Percentiles rank a stretch among this genome's conserved stretches.
phyloP scores from a whole-genome alignment of 257 asterid species.

The Misopates orontium region DNA sequence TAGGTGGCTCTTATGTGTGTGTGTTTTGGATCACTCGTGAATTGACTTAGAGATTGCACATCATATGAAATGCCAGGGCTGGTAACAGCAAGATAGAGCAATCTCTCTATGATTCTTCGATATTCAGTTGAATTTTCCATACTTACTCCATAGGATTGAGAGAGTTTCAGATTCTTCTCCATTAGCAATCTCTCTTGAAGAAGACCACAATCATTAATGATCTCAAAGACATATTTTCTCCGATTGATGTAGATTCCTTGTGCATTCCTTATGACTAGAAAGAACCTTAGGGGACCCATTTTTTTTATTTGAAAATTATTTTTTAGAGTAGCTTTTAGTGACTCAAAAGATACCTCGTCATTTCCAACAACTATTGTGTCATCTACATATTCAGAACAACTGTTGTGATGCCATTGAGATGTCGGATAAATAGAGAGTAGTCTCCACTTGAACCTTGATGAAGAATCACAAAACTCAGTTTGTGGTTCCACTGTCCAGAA shows the following conservation, averaged over 20 bases:
- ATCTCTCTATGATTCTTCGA: background rate
- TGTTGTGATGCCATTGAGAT: no score
- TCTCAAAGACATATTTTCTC: background rate
- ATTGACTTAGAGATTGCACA: background rate
- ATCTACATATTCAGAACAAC: background rate
- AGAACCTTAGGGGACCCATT: background rate
- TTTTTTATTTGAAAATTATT: background rate
- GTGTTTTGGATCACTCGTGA: background rate
- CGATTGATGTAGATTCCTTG: background rate
- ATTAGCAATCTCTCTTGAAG: background rate
- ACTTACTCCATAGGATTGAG: background rate
- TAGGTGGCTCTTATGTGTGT: background rate
- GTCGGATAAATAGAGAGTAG: background rate
- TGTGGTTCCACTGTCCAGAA: background rate
- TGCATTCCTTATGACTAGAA: background rate
- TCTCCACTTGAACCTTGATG: background rate
- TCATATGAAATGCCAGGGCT: background rate
- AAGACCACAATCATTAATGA: background rate
- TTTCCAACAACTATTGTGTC: background rate
- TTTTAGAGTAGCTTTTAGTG: background rate
- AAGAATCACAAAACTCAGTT: background rate
- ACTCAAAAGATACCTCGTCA: background rate
- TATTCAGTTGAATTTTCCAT: background rate
- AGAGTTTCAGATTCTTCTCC: background rate
- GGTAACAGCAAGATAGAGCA: background rate